Percentiles rank a stretch among this genome's conserved stretches.
Conservation (phyloP, 371 early-diverging fungal species). For the Mortierella sp. region DNA sequence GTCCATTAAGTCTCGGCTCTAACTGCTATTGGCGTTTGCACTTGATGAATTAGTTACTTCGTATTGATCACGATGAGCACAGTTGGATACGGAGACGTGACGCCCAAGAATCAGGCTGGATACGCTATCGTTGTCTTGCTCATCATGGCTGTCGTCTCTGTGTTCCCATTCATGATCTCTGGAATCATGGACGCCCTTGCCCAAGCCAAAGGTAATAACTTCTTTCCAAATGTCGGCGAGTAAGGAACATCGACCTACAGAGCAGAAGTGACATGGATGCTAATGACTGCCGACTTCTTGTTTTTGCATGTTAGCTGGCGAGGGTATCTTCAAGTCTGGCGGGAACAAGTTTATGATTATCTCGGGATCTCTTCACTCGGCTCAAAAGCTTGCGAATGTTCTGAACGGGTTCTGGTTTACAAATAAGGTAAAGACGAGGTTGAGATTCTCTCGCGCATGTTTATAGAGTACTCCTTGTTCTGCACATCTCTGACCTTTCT, state of each 20-base stretch:
- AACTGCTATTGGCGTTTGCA: neutral
- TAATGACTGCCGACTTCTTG: neutral
- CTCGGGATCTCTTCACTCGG: conserved; percentile 55
- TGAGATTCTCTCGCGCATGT: neutral
- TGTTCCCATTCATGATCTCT: conserved; percentile 74
- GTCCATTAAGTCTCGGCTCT: neutral
- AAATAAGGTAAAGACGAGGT: conserved; percentile 38
- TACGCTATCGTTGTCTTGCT: conserved; percentile 77
- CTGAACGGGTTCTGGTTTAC: conserved; percentile 60
- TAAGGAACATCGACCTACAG: no score
- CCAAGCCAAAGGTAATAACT: conserved; percentile 65
- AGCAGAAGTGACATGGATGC: neutral
- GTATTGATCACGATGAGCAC: conserved; percentile 80
- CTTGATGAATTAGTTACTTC: conserved; percentile 60
- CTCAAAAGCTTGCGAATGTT: conserved; percentile 55
- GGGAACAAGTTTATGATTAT: conserved; percentile 58
- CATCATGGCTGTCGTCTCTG: conserved; percentile 75
- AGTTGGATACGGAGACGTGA: conserved; percentile 88
- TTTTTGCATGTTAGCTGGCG: conserved; percentile 35
- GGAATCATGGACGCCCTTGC: conserved; percentile 71
- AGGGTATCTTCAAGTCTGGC: conserved; percentile 57
- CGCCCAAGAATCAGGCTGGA: conserved; percentile 74
- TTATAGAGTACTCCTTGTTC: neutral
- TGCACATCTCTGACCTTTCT: neutral
- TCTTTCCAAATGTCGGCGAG: neutral